Base-by-base conservation (phyloP, 441 rosid species). In the Oxalis stricta region DNA sequence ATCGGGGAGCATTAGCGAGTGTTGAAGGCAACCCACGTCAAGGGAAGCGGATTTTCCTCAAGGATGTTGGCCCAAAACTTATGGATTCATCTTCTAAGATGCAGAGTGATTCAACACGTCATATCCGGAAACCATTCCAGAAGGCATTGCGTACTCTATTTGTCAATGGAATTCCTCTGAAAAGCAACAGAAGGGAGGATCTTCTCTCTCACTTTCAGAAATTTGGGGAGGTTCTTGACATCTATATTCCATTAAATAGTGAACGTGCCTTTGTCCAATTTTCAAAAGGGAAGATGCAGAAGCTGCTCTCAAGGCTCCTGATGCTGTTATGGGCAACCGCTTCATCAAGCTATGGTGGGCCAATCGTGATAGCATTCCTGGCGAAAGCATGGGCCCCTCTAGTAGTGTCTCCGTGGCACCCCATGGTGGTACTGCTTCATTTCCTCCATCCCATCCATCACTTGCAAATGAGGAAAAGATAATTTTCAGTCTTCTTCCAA, bases 281-380 rank as follows among this genome's bases (percentile, higher is more conserved):
- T 66, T 84, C 93, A 7, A 92, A 50, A 81, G 93, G 49, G 97
- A 92, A 65, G 96, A 82, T 61, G 99, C 99, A 41, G 96, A 87
- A 64, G 89, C 97, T 65, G 99, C 99, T 55, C 66, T 92, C 24
- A 70, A 55, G 64, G 76, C 99, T 55, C 99, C 97, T 64, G 99
- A 92, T 78, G 99, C 99, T 58, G 93, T 92, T 43, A 92, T 92
- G 97, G 97, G 99, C 43, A 92, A 92, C 64, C 97, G 99, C 40
- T 92, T 92, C 65, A 84, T 92, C 66, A 92, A 79, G 69, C 74
- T 92, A 41, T 82, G 87, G 92, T 92, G 99, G 99, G 99, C 99
- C 41, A 92, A 92, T 63, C 84, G 99, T 33, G 99, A 92, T 70
- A 84, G 69, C 62, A 60, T 84, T 57, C 73, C 70, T 44, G 87